Conservation (phyloP, 139 green algal genomes). For the Chlorella vulgaris region DNA sequence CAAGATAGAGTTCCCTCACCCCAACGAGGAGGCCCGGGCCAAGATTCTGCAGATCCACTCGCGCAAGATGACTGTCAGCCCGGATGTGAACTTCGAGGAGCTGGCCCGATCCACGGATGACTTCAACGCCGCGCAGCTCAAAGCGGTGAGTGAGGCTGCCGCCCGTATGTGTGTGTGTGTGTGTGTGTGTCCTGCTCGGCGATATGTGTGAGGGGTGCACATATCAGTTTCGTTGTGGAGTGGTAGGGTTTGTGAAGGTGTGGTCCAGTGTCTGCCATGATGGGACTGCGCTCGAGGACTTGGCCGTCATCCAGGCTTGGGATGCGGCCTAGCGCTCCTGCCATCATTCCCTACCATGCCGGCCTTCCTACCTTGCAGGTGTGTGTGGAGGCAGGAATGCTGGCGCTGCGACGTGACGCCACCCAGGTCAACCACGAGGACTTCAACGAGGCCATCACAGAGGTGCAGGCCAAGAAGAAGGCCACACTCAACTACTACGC, state of each 20-base stretch:
- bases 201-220: too few relatives aligned
- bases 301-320: too few relatives aligned
- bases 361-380: conserved; percentile 70
- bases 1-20: conserved; percentile 99
- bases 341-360: too few relatives aligned
- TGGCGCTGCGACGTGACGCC: conserved; percentile 93
- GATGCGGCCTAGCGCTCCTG: too few relatives aligned
- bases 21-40: conserved; percentile 94
- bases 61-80: conserved; percentile 79
- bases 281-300: too few relatives aligned
- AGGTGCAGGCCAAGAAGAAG: conserved; percentile 99
- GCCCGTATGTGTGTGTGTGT: background rate
- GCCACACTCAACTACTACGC: conserved; percentile 94
- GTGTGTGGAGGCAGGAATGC: conserved; percentile 99
- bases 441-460: conserved; percentile 98
- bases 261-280: too few relatives aligned
- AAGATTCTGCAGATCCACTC: conserved; percentile 85
- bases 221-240: too few relatives aligned
- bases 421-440: conserved; percentile 97
- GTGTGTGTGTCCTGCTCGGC: too few relatives aligned
- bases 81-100: conserved; percentile 99
- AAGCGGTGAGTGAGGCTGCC: conserved; percentile 56
- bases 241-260: too few relatives aligned
- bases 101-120: conserved; percentile 95
- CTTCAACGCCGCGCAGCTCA: conserved; percentile 98